phyloP scores from a whole-genome alignment of 1,284 basidiomycete genomes.

The Ceratobasidium sp. region DNA sequence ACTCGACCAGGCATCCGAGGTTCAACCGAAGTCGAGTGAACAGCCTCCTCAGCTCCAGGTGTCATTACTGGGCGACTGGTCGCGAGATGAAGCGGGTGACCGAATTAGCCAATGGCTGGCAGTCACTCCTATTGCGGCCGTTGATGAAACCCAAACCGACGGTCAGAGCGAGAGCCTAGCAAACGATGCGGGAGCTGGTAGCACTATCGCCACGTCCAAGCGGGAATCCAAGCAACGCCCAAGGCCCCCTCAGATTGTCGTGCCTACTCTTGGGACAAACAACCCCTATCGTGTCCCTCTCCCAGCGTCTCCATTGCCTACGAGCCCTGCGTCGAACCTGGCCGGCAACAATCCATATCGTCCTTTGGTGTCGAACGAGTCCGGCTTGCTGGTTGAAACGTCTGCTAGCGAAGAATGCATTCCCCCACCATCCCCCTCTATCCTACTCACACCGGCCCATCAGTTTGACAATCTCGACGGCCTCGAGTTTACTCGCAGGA shows the following conservation, averaged over 20 bases:
- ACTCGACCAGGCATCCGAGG: too few species aligned
- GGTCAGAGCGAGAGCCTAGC: background rate
- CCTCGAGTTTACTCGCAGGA: background rate
- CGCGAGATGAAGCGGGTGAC: background rate
- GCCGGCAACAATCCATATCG: slow-evolving; percentile 17
- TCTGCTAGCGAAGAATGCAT: background rate
- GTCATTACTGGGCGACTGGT: background rate
- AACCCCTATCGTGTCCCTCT: slow-evolving; percentile 33
- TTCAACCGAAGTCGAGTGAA: too few species aligned
- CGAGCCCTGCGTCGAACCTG: background rate
- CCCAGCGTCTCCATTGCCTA: slow-evolving; percentile 20
- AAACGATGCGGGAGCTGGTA: background rate
- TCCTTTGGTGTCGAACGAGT: background rate
- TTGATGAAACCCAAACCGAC: background rate
- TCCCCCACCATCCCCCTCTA: slow-evolving; percentile 30
- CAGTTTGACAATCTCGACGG: background rate
- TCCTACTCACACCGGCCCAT: slow-evolving; percentile 25
- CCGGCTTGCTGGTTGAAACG: background rate
- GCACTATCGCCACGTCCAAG: background rate
- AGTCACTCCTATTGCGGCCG: background rate
- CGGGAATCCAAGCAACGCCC: slow-evolving; percentile 7
- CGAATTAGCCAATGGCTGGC: slow-evolving; percentile 34
- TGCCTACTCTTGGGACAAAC: slow-evolving; percentile 19
- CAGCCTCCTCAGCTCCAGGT: slow-evolving; percentile 4
- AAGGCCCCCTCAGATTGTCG: slow-evolving; percentile 26